phyloP scores from a whole-genome alignment of 257 asterid genomes.

The Cinchona pubescens region DNA sequence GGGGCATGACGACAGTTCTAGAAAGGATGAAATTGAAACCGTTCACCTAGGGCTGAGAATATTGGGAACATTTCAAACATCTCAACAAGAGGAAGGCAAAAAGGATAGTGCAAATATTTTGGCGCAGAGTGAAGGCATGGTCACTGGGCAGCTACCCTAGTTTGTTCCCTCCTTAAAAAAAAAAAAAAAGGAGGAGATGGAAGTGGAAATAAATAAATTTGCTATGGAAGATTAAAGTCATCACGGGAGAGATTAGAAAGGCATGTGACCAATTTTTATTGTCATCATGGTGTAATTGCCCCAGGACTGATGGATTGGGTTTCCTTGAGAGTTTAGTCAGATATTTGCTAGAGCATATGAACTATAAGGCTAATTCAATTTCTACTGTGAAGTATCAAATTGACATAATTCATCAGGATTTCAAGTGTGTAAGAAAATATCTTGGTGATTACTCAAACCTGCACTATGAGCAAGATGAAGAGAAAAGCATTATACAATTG shows the following conservation, averaged over 20 bases:
- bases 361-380: neutral
- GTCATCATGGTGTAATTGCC: neutral
- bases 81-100: neutral
- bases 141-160: neutral
- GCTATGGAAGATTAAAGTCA: neutral
- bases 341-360: neutral
- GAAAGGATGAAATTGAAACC: neutral
- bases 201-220: neutral
- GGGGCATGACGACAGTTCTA: neutral
- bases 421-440: neutral
- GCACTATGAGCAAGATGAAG: neutral
- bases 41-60: neutral
- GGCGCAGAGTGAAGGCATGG: neutral
- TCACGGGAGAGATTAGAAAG: neutral
- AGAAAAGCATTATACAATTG: neutral
- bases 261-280: too few species aligned
- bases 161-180: neutral
- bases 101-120: neutral
- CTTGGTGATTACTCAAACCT: neutral
- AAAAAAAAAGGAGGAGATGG: neutral
- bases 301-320: constrained; percentile 1
- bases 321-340: neutral
- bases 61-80: neutral
- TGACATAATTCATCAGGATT: neutral
- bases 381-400: neutral